These are phyloP conservation scores for Groenewaldozyma salmanticensis DNA, from an alignment of 805 yeast species.

Conservation along the genomic window DNA sequence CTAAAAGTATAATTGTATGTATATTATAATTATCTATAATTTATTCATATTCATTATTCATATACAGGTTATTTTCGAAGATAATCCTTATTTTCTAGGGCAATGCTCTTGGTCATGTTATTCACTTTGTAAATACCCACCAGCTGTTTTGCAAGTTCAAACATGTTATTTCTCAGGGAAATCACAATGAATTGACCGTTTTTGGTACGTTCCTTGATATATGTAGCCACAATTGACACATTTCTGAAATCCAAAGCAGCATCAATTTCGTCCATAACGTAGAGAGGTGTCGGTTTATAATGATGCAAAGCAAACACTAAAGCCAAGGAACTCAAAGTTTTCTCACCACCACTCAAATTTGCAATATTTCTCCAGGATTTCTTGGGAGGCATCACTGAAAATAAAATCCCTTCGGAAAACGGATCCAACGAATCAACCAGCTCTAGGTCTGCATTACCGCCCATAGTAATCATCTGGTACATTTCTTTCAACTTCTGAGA, in stretches of 20 bases:
- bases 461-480: constrained; percentile 99
- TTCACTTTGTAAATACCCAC: constrained; percentile 93
- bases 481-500: constrained; percentile 85
- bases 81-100: constrained; percentile 48
- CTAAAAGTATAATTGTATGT: not conserved
- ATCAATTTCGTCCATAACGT: constrained; percentile 98
- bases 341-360: constrained; percentile 95
- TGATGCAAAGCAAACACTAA: constrained; percentile 92
- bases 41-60: not conserved
- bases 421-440: constrained; percentile 94
- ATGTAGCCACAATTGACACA: constrained; percentile 95
- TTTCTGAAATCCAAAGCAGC: constrained; percentile 97
- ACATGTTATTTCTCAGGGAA: constrained; percentile 93
- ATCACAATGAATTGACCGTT: constrained; percentile 96
- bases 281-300: constrained; percentile 92
- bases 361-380: constrained; percentile 95
- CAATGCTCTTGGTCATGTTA: constrained; percentile 81
- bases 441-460: constrained; percentile 97
- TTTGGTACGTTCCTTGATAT: constrained; percentile 88
- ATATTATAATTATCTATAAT: too few relatives aligned
- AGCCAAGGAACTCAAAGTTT: constrained; percentile 89
- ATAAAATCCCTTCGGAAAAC: constrained; percentile 92
- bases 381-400: constrained; percentile 98
- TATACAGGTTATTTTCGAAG: constrained; percentile 4
- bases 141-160: constrained; percentile 86